A percentile compares a stretch with the other conserved stretches of the same genome.
Conservation (phyloP, 2,329 filamentous ascomycete species). For the Neonectria coccinea region DNA sequence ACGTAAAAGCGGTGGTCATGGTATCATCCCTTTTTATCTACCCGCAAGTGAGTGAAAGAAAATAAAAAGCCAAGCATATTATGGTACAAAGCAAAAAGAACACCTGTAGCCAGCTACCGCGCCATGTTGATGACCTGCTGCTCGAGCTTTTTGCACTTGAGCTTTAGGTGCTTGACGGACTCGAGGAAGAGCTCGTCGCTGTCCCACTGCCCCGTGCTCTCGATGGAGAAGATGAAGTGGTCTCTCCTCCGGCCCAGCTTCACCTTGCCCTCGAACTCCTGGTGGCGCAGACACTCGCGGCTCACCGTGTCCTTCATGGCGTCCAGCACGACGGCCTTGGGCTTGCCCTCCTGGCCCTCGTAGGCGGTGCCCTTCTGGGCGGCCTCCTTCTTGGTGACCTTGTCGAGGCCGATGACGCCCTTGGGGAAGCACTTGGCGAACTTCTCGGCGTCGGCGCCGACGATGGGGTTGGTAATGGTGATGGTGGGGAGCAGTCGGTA, state of each 20-base stretch:
- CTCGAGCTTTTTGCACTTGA: conserved; percentile 82
- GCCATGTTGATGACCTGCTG: conserved; percentile 76
- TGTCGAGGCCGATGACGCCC: conserved; percentile 86
- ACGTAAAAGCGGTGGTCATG: conserved; percentile 45
- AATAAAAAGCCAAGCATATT: conserved; percentile 31
- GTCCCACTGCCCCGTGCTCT: conserved; percentile 95
- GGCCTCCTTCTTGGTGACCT: conserved; percentile 76
- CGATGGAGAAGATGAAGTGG: conserved; percentile 97
- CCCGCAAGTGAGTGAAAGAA: conserved; percentile 41
- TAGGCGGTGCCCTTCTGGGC: conserved; percentile 71
- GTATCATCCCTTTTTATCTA: conserved; percentile 52
- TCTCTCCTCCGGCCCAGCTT: conserved; percentile 90
- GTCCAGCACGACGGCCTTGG: conserved; percentile 88
- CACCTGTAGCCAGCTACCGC: conserved; percentile 52
- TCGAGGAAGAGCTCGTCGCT: conserved; percentile 95
- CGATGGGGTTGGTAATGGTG: conserved; percentile 82
- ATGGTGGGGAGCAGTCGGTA: conserved; percentile 94
- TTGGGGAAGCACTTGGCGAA: conserved; percentile 90
- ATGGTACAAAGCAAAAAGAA: conserved; percentile 40
- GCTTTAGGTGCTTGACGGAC: conserved; percentile 84
- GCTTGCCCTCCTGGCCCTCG: conserved; percentile 80
- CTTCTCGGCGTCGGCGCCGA: conserved; percentile 88
- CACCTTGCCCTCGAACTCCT: conserved; percentile 95
- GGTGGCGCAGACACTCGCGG: conserved; percentile 89
- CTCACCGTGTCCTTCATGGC: conserved; percentile 96